Evolutionary conservation across 176 grass and related monocot species (phyloP).

Genomic region (Melocanna baccifera): DNA sequence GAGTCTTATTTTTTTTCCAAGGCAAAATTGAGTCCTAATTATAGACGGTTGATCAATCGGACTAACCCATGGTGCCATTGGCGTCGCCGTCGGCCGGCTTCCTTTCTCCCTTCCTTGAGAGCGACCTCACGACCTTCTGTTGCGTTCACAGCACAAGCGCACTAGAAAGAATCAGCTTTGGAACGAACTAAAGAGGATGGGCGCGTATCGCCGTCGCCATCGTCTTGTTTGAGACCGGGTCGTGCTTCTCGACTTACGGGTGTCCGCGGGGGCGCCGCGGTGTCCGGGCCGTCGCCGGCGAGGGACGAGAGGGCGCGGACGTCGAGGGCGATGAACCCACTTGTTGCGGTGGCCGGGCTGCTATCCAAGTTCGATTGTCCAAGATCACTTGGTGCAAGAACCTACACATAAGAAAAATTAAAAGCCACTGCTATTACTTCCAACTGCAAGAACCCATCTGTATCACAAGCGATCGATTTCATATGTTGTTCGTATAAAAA

Average conservation of each 20-base stretch:
- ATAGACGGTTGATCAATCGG: background rate
- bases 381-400: slow-evolving; percentile 3
- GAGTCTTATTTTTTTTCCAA: background rate
- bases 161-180: slow-evolving; percentile 17
- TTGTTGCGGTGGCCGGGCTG: background rate
- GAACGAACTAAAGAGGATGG: background rate
- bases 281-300: slow-evolving; percentile 27
- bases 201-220: background rate
- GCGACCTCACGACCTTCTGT: slow-evolving; percentile 60
- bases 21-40: background rate
- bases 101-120: slow-evolving; percentile 64
- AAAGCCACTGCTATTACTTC: background rate
- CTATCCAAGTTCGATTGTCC: background rate
- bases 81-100: slow-evolving; percentile 57
- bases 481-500: background rate
- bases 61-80: slow-evolving; percentile 49
- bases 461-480: background rate
- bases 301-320: slow-evolving; percentile 50
- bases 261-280: slow-evolving; percentile 28
- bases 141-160: background rate
- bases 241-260: slow-evolving; percentile 18
- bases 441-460: background rate
- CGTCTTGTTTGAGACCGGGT: background rate
- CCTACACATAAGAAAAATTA: background rate
- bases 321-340: slow-evolving; percentile 67